phyloP scores from a whole-genome alignment of 352 stramenopile species.

The Globisporangium carolinianum region DNA sequence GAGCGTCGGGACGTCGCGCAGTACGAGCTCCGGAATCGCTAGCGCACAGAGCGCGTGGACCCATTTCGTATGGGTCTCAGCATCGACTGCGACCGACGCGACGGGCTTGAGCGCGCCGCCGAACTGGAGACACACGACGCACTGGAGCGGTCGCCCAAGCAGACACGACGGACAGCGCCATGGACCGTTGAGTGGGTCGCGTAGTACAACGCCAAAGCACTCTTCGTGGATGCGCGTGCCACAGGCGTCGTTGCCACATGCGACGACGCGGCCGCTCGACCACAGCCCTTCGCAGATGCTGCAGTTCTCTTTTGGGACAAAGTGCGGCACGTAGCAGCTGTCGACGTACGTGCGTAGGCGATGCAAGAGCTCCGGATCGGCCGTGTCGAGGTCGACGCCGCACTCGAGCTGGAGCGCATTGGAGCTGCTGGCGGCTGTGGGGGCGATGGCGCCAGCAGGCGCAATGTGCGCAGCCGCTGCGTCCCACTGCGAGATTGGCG shows the following conservation, averaged over 20 bases:
- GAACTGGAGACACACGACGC: slow-evolving; percentile 70
- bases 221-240: slow-evolving; percentile 69
- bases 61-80: slow-evolving; percentile 35
- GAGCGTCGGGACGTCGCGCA: slow-evolving; percentile 77
- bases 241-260: slow-evolving; percentile 66
- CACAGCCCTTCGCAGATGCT: slow-evolving; percentile 74
- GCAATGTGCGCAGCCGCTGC: slow-evolving; percentile 8
- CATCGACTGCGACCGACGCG: not conserved
- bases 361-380: slow-evolving; percentile 39
- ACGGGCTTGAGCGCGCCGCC: slow-evolving; percentile 72
- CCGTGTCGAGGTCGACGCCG: slow-evolving; percentile 52
- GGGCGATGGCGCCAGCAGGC: not conserved
- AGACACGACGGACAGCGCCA: slow-evolving; percentile 79
- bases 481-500: slow-evolving; percentile 19
- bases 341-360: slow-evolving; percentile 72
- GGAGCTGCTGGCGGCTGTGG: not conserved
- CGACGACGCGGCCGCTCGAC: slow-evolving; percentile 63
- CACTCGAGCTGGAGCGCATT: slow-evolving; percentile 45
- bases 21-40: slow-evolving; percentile 76
- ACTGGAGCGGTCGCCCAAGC: slow-evolving; percentile 58
- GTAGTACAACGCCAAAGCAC: slow-evolving; percentile 73
- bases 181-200: slow-evolving; percentile 36
- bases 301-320: slow-evolving; percentile 69
- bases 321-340: slow-evolving; percentile 71
- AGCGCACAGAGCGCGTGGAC: slow-evolving; percentile 79